Percentiles rank a stretch among this genome's conserved stretches.
Conservation (phyloP, 176 grass and related monocot genomes). For the Carex littledalei region DNA sequence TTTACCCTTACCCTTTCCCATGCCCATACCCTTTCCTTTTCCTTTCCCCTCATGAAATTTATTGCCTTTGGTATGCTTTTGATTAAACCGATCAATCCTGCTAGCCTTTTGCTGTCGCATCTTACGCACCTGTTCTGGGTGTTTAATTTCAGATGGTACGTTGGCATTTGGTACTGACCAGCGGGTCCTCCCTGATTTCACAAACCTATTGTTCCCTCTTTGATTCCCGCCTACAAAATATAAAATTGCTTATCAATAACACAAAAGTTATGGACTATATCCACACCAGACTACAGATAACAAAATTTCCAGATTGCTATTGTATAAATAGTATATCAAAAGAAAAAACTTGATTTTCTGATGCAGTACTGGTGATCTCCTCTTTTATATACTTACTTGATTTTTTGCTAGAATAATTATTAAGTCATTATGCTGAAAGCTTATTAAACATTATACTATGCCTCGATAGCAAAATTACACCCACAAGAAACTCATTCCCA, state of each 20-base stretch:
- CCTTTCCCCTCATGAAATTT: neutral
- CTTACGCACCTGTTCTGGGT: conserved; percentile 68
- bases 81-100: conserved; percentile 43
- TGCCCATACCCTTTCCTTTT: neutral
- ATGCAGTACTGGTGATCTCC: neutral
- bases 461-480: neutral
- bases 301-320: neutral
- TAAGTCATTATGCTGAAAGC: neutral
- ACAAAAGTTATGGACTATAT: neutral
- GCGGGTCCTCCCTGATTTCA: conserved; percentile 19
- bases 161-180: conserved; percentile 57
- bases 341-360: neutral
- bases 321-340: neutral
- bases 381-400: neutral
- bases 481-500: neutral
- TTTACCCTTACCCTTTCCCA: neutral
- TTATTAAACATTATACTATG: neutral
- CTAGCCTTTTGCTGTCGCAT: conserved; percentile 58
- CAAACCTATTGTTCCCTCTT: conserved; percentile 43
- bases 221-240: conserved; percentile 46
- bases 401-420: neutral
- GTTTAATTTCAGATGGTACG: conserved; percentile 66
- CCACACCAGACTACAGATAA: neutral
- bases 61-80: conserved; percentile 33
- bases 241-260: neutral